Evolutionary conservation across 108 stramenopile species (phyloP).

Genomic region (Skeletonema costatum): DNA sequence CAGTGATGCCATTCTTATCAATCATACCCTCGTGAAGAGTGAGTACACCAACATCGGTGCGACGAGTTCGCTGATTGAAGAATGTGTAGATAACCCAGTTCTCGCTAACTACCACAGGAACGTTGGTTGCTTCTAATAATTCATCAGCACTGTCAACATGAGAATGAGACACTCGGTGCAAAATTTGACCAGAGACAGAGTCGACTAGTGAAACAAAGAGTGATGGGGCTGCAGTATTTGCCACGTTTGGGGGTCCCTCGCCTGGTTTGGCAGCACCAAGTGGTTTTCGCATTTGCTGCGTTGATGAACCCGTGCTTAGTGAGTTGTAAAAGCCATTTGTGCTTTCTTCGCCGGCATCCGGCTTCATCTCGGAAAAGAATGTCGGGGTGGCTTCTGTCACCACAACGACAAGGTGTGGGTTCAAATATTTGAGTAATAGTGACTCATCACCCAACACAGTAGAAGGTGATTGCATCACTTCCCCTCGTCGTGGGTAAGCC

Average conservation of each 20-base stretch:
- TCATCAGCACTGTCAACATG: slow-evolving; percentile 50
- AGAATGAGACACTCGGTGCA: slow-evolving; percentile 88
- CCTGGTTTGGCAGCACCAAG: slow-evolving; percentile 57
- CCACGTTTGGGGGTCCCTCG: slow-evolving; percentile 38
- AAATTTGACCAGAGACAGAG: slow-evolving; percentile 88
- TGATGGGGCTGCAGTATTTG: slow-evolving; percentile 22
- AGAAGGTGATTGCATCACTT: slow-evolving; percentile 78
- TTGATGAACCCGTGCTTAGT: slow-evolving; percentile 12
- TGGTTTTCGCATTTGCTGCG: slow-evolving; percentile 56
- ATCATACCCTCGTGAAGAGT: slow-evolving; percentile 97
- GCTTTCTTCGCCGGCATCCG: slow-evolving; percentile 26
- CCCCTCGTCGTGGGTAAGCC: slow-evolving; percentile 77
- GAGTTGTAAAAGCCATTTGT: slow-evolving; percentile 44
- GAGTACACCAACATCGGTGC: slow-evolving; percentile 89
- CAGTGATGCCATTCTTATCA: slow-evolving; percentile 86
- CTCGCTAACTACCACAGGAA: slow-evolving; percentile 85
- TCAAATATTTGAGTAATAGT: slow-evolving; percentile 92
- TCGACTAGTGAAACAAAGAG: slow-evolving; percentile 88
- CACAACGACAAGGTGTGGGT: slow-evolving; percentile 90
- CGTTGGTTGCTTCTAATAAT: slow-evolving; percentile 39
- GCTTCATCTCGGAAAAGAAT: slow-evolving; percentile 21
- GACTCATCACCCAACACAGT: slow-evolving; percentile 92
- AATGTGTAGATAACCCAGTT: slow-evolving; percentile 95
- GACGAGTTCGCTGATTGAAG: slow-evolving; percentile 82
- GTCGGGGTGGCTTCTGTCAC: slow-evolving; percentile 62